Conservation (phyloP, 2,329 filamentous ascomycete genomes). For the Fusarium sp. region DNA sequence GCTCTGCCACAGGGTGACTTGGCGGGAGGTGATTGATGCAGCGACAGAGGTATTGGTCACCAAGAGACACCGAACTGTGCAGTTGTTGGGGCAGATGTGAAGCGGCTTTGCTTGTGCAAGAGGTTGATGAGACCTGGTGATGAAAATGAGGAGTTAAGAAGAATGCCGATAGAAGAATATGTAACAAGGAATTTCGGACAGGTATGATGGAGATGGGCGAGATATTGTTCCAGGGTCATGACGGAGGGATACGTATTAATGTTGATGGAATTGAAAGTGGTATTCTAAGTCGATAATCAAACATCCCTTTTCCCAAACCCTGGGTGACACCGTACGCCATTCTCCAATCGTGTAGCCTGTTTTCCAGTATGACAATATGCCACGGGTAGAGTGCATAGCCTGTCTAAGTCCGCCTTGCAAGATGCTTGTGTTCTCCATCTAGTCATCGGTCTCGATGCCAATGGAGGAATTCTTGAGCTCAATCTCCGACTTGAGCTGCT, state of each 20-base stretch:
- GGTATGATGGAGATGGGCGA: background rate
- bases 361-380: constrained; percentile 1
- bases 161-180: background rate
- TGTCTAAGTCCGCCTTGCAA: background rate
- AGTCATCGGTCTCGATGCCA: constrained; percentile 54
- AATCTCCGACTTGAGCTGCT: constrained; percentile 58
- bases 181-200: background rate
- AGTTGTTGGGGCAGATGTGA: constrained; percentile 32
- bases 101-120: background rate
- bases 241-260: constrained; percentile 5
- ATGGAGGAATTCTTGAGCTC: constrained; percentile 59
- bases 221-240: background rate
- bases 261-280: constrained; percentile 15
- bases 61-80: constrained; percentile 35
- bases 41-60: constrained; percentile 47
- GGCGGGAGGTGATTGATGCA: constrained; percentile 50
- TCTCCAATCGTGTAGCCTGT: background rate
- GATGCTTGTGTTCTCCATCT: background rate
- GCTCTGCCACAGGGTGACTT: constrained; percentile 47
- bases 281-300: constrained; percentile 31
- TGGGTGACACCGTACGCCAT: constrained; percentile 33
- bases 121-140: background rate
- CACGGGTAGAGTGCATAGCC: background rate
- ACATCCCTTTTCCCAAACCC: constrained; percentile 17
- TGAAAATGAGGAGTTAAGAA: background rate